Evolutionary conservation across 78 protist genomes (phyloP).

Genomic region (Anaeramoeba flamelloides): DNA sequence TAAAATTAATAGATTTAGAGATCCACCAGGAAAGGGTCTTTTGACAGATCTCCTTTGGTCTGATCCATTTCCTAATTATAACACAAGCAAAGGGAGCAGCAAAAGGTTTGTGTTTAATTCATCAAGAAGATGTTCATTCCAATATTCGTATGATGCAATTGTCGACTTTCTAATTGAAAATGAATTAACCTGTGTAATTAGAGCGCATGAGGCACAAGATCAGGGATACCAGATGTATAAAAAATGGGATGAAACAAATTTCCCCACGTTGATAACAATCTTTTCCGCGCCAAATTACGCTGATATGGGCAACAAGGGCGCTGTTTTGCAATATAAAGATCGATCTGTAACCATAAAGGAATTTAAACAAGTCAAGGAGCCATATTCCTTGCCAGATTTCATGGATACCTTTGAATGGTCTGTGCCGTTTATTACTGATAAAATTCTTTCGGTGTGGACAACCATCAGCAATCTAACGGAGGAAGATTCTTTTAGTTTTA

Average conservation of each 20-base stretch:
- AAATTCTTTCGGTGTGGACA: too few species aligned
- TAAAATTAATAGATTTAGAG: conserved; percentile 72
- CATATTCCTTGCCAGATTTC: conserved; percentile 93
- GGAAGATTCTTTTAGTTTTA: too few species aligned
- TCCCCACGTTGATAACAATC: conserved; percentile 91
- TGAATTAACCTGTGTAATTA: conserved; percentile 65
- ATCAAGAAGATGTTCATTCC: conserved; percentile 76
- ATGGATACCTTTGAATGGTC: conserved; percentile 93
- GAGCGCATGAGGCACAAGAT: conserved; percentile 96
- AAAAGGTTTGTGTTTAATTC: conserved; percentile 48
- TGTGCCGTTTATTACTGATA: conserved; percentile 93
- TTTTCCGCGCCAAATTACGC: conserved; percentile 96
- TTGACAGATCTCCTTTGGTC: conserved; percentile 88
- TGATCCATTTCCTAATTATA: conserved; percentile 89
- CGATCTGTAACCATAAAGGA: too few species aligned
- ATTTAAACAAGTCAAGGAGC: too few species aligned
- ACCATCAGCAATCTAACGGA: too few species aligned
- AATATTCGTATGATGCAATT: conserved; percentile 47
- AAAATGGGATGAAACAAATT: conserved; percentile 59
- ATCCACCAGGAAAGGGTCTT: too few species aligned
- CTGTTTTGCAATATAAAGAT: too few species aligned
- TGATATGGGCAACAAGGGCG: conserved; percentile 84
- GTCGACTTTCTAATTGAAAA: conserved; percentile 68
- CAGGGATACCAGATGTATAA: too few species aligned
- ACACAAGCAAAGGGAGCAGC: too few species aligned